Evolutionary conservation across 2,329 filamentous ascomycete genomes (phyloP).

Genomic region (Tolypocladium ovalisporum): DNA sequence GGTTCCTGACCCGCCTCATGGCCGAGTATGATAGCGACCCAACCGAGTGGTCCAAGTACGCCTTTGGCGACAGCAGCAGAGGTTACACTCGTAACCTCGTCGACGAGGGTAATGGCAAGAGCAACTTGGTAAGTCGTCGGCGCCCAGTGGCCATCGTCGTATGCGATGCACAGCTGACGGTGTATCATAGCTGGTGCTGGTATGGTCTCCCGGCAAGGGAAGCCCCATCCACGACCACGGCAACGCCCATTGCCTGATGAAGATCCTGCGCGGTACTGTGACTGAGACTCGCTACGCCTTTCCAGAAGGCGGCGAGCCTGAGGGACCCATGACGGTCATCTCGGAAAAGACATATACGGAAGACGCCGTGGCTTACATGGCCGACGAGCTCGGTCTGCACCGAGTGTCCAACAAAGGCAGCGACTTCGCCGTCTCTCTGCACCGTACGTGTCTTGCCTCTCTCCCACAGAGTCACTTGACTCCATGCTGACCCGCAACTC

Average conservation of each 20-base stretch:
- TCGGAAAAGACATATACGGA: slow-evolving; percentile 57
- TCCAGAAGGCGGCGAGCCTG: slow-evolving; percentile 39
- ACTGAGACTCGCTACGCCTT: slow-evolving; percentile 75
- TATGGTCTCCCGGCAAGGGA: slow-evolving; percentile 77
- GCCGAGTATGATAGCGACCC: slow-evolving; percentile 57
- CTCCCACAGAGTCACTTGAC: slow-evolving; percentile 16
- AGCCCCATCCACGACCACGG: slow-evolving; percentile 84
- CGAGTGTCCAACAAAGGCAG: slow-evolving; percentile 66
- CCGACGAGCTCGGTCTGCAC: slow-evolving; percentile 79
- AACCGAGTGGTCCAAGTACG: slow-evolving; percentile 64
- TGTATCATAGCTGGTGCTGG: slow-evolving; percentile 59
- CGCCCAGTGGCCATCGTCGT: too few relatives aligned
- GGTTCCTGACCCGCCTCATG: slow-evolving; percentile 64
- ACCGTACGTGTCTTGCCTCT: slow-evolving; percentile 39
- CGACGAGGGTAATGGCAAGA: slow-evolving; percentile 75
- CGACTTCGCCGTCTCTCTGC: slow-evolving; percentile 74
- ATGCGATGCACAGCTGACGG: background rate
- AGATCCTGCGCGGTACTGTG: slow-evolving; percentile 66
- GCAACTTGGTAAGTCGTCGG: slow-evolving; percentile 50
- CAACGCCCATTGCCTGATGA: slow-evolving; percentile 90
- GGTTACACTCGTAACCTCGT: slow-evolving; percentile 83
- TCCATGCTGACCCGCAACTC: slow-evolving; percentile 16
- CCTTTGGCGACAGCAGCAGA: slow-evolving; percentile 56
- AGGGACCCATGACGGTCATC: slow-evolving; percentile 50
- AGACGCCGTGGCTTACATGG: slow-evolving; percentile 81